A percentile compares a stretch with the other conserved stretches of the same genome.
Evolutionary conservation across 2,329 filamentous ascomycete species (phyloP).

Genomic region (Penicillium sp.): DNA sequence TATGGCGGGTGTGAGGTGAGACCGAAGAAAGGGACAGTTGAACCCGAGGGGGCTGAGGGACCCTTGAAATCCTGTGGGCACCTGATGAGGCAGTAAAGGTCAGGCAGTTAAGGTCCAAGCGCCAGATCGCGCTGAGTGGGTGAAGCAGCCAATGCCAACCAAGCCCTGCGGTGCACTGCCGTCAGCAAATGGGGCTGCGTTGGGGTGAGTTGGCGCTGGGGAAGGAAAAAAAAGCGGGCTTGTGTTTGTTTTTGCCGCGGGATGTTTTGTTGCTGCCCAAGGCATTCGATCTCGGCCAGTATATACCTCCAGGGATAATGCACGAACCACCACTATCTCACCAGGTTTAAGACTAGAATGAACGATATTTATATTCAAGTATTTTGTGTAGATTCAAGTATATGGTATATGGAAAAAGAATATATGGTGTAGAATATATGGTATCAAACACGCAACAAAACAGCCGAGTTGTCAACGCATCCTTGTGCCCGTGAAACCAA

Average conservation of each 20-base stretch:
- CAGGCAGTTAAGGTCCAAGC: constrained; percentile 27
- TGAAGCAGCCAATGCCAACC: constrained; percentile 15
- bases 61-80: constrained; percentile 16
- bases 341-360: background rate
- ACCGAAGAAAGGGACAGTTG: background rate
- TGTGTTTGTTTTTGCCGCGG: constrained; percentile 28
- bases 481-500: constrained; percentile 3
- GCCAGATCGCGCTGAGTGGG: constrained; percentile 13
- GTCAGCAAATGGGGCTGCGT: background rate
- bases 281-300: constrained; percentile 10
- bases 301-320: background rate
- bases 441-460: constrained; percentile 11
- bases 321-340: background rate
- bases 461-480: constrained; percentile 1
- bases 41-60: constrained; percentile 4
- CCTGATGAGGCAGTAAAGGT: constrained; percentile 23
- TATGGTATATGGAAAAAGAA: background rate
- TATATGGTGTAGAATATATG: constrained; percentile 6
- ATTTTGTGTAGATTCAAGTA: background rate
- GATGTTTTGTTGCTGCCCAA: constrained; percentile 23
- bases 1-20: background rate
- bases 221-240: constrained; percentile 13
- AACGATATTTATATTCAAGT: background rate
- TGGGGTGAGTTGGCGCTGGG: constrained; percentile 13
- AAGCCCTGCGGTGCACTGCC: background rate